These are phyloP conservation scores for Cyclocybe aegerita DNA, from an alignment of 768 basidiomycete species.

Conservation along the genomic window DNA sequence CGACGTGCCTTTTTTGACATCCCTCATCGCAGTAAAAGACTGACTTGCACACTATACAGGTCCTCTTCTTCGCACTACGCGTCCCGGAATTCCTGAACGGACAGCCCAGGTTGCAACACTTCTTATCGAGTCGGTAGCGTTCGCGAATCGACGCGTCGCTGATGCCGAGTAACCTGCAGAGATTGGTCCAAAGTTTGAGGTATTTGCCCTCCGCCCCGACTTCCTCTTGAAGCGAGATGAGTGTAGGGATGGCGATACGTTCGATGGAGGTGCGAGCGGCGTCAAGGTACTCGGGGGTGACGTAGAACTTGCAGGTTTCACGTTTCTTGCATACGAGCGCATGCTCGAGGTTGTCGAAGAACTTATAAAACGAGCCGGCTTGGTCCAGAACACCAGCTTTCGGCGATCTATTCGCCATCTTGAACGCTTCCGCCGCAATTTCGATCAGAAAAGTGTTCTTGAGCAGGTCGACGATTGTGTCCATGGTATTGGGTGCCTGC, in stretches of 20 bases:
- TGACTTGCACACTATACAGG: too few species aligned
- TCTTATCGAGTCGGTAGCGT: too few species aligned
- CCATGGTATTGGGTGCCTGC: not conserved
- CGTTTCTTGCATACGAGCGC: not conserved
- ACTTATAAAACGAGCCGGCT: not conserved
- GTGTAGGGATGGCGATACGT: not conserved
- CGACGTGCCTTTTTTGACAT: too few species aligned
- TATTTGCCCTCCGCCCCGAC: too few species aligned
- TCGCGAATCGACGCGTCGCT: too few species aligned
- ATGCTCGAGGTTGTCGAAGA: not conserved
- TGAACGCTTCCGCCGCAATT: not conserved
- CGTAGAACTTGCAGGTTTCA: not conserved
- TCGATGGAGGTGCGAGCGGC: slow-evolving; percentile 1
- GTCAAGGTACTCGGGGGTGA: not conserved
- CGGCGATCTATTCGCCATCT: not conserved
- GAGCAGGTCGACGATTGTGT: not conserved
- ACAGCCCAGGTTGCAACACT: too few species aligned
- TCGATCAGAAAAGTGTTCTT: slow-evolving; percentile 1
- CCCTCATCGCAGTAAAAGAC: too few species aligned
- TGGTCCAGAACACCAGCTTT: not conserved
- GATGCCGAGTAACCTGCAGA: too few species aligned
- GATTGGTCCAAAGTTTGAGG: too few species aligned
- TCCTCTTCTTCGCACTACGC: too few species aligned
- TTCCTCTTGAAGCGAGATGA: not conserved
- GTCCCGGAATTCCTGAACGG: too few species aligned